Evolutionary conservation across 2,329 filamentous ascomycete genomes (phyloP), one percentile per base, ranked within the genome.

Genomic region (Incumbomyces lentus): DNA sequence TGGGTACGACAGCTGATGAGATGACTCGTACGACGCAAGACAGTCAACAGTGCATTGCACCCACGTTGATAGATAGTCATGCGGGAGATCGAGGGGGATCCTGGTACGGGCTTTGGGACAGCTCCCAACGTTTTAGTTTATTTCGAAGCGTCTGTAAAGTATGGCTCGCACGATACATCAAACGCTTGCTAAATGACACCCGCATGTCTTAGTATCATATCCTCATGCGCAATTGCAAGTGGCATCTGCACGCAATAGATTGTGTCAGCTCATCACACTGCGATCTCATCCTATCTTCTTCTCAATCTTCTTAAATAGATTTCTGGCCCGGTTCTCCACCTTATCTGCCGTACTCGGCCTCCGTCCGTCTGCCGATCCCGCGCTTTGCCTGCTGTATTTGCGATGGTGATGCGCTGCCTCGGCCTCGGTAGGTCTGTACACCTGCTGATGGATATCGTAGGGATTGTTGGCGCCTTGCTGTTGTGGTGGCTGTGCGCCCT

Each of bases 271-370:
- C 16, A 39, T 39, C 14, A 17, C 18, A n/a, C n/a, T 44, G 14
- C 18, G 17, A 32, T 12, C 31, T 44, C 40, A 44, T 18, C 53
- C 53, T 40, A 57, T 50, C 2, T 59, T 65, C 57, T 68, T 71
- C 55, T 70, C 68, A 41, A 71, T 53, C 53, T 63, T 68, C 60
- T 67, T 70, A 44, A 71, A 59, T 39, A 69, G 67, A 22, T 63
- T 60, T 49, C 69, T 69, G 16, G 70, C 63, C 3, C 64, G 60
- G 50, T 62, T 66, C 49, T 71, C 68, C 42, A 69, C 53, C 40
- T 60, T 62, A 13, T 60, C 58, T 11, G 63, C 61, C 32, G 58
- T 59, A 19, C 68, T 60, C 33, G 53, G 29, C 42, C 55, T 51
- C 32, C 6, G 60, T 56, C 40, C 61, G 53, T 43, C 34, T n/a